Percentiles rank a stretch among this genome's conserved stretches.
Evolutionary conservation across 2,329 filamentous ascomycete species (phyloP).

Genomic region (Dactylellina leptospora): DNA sequence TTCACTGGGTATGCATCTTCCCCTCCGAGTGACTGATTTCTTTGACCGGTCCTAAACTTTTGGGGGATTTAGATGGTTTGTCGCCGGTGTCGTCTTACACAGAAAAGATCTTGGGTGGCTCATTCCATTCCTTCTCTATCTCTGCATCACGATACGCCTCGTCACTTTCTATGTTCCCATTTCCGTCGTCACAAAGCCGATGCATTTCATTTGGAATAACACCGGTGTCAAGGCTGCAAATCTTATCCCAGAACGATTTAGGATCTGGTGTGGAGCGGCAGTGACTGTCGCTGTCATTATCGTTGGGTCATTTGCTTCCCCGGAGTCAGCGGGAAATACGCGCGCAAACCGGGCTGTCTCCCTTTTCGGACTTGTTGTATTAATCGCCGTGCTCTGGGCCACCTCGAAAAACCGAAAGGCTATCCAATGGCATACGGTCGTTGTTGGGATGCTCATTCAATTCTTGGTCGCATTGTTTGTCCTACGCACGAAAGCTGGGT

Average conservation of each 20-base stretch:
- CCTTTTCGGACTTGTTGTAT: slow-evolving; percentile 78
- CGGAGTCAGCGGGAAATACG: slow-evolving; percentile 77
- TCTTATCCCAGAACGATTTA: slow-evolving; percentile 72
- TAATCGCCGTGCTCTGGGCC: slow-evolving; percentile 72
- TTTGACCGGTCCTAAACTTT: slow-evolving; percentile 29
- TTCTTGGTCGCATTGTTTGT: slow-evolving; percentile 91
- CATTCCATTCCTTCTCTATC: slow-evolving; percentile 82
- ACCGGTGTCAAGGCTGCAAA: slow-evolving; percentile 69
- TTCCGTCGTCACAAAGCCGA: slow-evolving; percentile 71
- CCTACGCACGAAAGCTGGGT: slow-evolving; percentile 79
- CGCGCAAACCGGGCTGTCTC: slow-evolving; percentile 81
- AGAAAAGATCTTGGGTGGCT: slow-evolving; percentile 79
- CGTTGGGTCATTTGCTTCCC: slow-evolving; percentile 78
- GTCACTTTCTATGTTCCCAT: slow-evolving; percentile 78
- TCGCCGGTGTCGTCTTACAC: slow-evolving; percentile 77
- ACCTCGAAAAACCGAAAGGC: slow-evolving; percentile 75
- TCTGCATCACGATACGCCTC: slow-evolving; percentile 76
- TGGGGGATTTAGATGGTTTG: slow-evolving; percentile 71
- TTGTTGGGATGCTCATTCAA: slow-evolving; percentile 86
- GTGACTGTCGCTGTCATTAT: slow-evolving; percentile 76
- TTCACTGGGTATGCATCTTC: slow-evolving; percentile 65
- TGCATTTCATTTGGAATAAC: slow-evolving; percentile 73
- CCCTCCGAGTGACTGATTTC: slow-evolving; percentile 35
- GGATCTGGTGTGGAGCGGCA: slow-evolving; percentile 70
- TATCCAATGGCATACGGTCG: slow-evolving; percentile 80